Base-by-base conservation (phyloP, 805 yeast genomes). In the Zygoascus ofunaensis region DNA sequence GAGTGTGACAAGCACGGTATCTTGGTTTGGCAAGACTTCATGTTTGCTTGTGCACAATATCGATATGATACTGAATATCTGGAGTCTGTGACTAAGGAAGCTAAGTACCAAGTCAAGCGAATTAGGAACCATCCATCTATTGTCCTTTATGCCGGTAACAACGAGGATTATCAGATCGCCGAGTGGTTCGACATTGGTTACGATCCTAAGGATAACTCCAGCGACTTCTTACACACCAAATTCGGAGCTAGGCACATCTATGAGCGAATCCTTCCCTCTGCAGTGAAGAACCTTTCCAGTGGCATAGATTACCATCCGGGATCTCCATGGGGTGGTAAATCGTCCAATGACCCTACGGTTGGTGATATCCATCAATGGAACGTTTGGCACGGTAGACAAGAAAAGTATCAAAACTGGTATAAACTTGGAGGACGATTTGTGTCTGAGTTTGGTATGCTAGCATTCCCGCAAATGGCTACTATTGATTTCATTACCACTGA, bases 291-390 rank as follows among this genome's bases (percentile, higher is more conserved):
- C 37, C 47, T 44, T 28, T 41, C 46, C 21, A 56, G 60, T 3
- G 53, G 47, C 4, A 60, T 64, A 3, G 64, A 65, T 2, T 72
- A 72, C 49, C 73, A 69, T 43, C 68, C 65, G 8, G 77, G 79
- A 1, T 69, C 73, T 1, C 79, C 79, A 1, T 72, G 66, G 64
- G 71, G 75, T 20, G 72, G 75, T 3, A 49, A 51, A 5, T 45
- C 47, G 4, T 54, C 71, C 8, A 46, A 57, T 5, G 73, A 69
- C 47, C 57, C 62, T 3, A 65, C 69, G 1, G 56, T 63, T 17
- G 79, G 79, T 2, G 79, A 74, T 51, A 59, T 70, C 3, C 79
- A 74, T 49, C 77, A 73, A 47, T 74, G 79, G 79, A 72, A 72
- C 49, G 74, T 74, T 5, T 74, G 78, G 78, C 79, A 74, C 49